phyloP scores from a whole-genome alignment of 805 yeast species.

The Diddensiella caesifluorescens region DNA sequence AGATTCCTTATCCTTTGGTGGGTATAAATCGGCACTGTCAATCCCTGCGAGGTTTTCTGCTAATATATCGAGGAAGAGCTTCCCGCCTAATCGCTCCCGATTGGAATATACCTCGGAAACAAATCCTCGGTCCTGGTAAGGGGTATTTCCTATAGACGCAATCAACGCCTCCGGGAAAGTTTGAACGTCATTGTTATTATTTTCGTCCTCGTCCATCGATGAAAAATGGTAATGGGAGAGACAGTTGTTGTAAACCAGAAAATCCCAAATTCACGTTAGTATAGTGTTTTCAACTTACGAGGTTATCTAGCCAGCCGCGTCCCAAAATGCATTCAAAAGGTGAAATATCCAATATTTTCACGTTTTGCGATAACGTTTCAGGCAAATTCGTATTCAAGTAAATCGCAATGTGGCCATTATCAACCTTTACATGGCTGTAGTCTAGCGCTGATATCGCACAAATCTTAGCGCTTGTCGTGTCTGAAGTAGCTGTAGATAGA shows the following conservation, averaged over 20 bases:
- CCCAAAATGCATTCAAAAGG: slow-evolving; percentile 18
- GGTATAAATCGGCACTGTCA: slow-evolving; percentile 19
- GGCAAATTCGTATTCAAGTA: background rate
- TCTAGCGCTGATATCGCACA: background rate
- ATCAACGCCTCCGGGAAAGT: slow-evolving; percentile 18
- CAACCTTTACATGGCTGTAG: too few species aligned
- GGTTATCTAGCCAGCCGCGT: slow-evolving; percentile 8
- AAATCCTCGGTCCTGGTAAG: slow-evolving; percentile 5
- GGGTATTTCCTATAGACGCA: slow-evolving; percentile 8
- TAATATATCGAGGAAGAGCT: slow-evolving; percentile 19
- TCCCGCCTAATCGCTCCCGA: slow-evolving; percentile 14
- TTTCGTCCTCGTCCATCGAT: too few species aligned
- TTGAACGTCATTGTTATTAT: too few species aligned
- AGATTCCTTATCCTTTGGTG: slow-evolving; percentile 15
- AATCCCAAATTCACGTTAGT: background rate
- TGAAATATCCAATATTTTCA: slow-evolving; percentile 9
- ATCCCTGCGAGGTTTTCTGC: slow-evolving; percentile 11
- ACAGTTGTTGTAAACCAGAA: too few species aligned
- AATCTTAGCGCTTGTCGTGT: background rate
- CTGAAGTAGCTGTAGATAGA: slow-evolving; percentile 2
- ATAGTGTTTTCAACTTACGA: background rate
- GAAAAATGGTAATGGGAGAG: too few species aligned
- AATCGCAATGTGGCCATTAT: slow-evolving; percentile 5
- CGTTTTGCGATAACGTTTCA: background rate
- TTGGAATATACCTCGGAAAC: slow-evolving; percentile 1